Conservation (phyloP, 345 rosid species). For the Ceriops zippeliana region DNA sequence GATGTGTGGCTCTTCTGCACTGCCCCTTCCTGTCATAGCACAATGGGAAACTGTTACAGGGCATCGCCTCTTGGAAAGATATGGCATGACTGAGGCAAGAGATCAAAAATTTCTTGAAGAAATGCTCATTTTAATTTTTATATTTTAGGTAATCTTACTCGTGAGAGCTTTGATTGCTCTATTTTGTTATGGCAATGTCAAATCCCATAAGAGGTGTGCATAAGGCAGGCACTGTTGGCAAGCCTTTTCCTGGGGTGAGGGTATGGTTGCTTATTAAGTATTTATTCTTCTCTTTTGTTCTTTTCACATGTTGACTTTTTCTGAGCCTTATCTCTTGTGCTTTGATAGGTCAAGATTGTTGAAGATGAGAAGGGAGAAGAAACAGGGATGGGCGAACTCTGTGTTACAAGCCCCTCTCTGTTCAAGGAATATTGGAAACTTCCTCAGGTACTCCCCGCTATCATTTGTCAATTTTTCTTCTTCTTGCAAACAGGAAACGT, state of each 20-base stretch:
- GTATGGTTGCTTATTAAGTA: conserved; percentile 35
- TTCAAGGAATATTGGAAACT: conserved; percentile 97
- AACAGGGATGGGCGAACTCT: conserved; percentile 74
- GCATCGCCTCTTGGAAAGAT: conserved; percentile 91
- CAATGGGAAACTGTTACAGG: conserved; percentile 94
- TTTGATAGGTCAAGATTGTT: conserved; percentile 58
- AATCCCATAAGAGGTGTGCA: conserved; percentile 74
- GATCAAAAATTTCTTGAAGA: background rate
- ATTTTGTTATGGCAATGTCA: conserved; percentile 96
- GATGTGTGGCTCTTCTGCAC: conserved; percentile 99
- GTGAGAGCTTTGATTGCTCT: conserved; percentile 12
- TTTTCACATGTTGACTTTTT: conserved; percentile 1
- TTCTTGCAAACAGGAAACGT: too few relatives aligned
- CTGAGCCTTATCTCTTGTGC: background rate
- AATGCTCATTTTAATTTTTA: background rate
- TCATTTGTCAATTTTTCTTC: background rate
- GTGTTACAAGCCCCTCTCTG: conserved; percentile 84
- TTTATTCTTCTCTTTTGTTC: background rate
- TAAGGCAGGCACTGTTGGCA: conserved; percentile 95
- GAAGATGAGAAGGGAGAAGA: conserved; percentile 54
- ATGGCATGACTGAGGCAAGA: conserved; percentile 96
- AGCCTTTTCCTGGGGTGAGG: conserved; percentile 94
- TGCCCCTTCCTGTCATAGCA: conserved; percentile 89
- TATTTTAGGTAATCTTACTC: background rate
- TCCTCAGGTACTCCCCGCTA: conserved; percentile 53